These are phyloP conservation scores for Clonostachys sp. DNA, from an alignment of 2,329 filamentous ascomycete genomes.

Conservation along the genomic window DNA sequence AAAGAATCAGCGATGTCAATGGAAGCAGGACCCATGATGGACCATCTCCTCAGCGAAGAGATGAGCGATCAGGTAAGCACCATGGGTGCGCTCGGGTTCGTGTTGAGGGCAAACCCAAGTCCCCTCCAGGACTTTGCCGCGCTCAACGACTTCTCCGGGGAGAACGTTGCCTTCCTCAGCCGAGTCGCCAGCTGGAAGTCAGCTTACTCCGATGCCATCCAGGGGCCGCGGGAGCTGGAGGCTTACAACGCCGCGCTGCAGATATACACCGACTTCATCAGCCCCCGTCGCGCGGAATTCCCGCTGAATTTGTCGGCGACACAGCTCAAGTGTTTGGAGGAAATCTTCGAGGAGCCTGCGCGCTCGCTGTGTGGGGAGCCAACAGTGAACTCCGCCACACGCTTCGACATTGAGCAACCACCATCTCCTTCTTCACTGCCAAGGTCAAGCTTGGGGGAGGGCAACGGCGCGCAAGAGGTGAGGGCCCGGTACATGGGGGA, in stretches of 20 bases:
- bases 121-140: constrained; percentile 62
- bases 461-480: constrained; percentile 10
- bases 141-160: constrained; percentile 62
- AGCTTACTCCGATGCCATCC: constrained; percentile 12
- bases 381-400: constrained; percentile 33
- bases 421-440: constrained; percentile 7
- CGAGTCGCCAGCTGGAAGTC: constrained; percentile 39
- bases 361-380: constrained; percentile 33
- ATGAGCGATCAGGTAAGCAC: constrained; percentile 20
- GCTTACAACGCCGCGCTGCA: constrained; percentile 50
- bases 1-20: constrained; percentile 3
- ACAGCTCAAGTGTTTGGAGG: constrained; percentile 49
- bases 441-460: background rate
- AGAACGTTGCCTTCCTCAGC: constrained; percentile 65
- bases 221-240: constrained; percentile 30
- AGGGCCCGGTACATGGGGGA: constrained; percentile 29
- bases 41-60: too few species aligned
- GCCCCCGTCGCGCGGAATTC: constrained; percentile 56
- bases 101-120: constrained; percentile 52
- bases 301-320: constrained; percentile 61
- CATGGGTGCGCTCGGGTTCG: constrained; percentile 58
- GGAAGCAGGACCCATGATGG: background rate
- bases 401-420: constrained; percentile 29
- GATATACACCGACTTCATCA: constrained; percentile 60
- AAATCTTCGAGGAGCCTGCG: constrained; percentile 51